These are phyloP conservation scores for Athelia sp. DNA, from an alignment of 1,284 basidiomycete genomes.

Conservation along the genomic window DNA sequence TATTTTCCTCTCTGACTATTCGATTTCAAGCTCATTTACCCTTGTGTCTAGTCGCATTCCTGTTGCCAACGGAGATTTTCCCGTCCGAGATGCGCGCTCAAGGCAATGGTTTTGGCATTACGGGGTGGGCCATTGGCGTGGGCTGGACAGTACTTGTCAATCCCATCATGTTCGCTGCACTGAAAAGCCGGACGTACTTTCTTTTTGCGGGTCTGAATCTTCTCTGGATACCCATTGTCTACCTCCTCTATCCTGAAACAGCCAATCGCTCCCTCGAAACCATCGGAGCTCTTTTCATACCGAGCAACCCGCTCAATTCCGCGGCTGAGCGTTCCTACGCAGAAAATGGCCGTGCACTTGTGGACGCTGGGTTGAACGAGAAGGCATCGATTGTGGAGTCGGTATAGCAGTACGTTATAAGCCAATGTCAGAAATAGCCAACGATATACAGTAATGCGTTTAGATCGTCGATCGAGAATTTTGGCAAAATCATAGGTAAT, in stretches of 20 bases:
- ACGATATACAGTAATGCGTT: no score
- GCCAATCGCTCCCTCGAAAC: slow-evolving; percentile 49
- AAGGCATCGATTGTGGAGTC: not conserved
- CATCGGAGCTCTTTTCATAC: slow-evolving; percentile 44
- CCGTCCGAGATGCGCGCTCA: slow-evolving; percentile 58
- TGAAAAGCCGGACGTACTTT: slow-evolving; percentile 20
- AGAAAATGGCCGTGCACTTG: not conserved
- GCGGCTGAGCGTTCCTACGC: slow-evolving; percentile 29
- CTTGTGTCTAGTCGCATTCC: slow-evolving; percentile 3
- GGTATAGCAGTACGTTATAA: no score
- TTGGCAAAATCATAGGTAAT: slow-evolving; percentile 5
- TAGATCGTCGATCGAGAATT: no score
- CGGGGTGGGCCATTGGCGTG: slow-evolving; percentile 50
- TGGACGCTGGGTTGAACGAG: not conserved
- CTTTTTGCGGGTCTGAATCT: slow-evolving; percentile 41
- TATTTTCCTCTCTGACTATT: not conserved
- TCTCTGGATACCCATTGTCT: slow-evolving; percentile 41
- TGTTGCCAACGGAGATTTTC: slow-evolving; percentile 46
- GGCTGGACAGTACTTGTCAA: slow-evolving; percentile 31
- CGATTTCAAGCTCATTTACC: slow-evolving; percentile 1
- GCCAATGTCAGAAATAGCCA: no score
- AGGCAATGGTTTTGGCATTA: slow-evolving; percentile 49
- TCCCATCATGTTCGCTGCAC: slow-evolving; percentile 29
- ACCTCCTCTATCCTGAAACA: slow-evolving; percentile 48
- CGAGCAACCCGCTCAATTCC: slow-evolving; percentile 41